Percentiles rank a stretch among this genome's conserved stretches.
Conservation (phyloP, 192 early-diverging fungal genomes). For the Backusella liffmaniae region DNA sequence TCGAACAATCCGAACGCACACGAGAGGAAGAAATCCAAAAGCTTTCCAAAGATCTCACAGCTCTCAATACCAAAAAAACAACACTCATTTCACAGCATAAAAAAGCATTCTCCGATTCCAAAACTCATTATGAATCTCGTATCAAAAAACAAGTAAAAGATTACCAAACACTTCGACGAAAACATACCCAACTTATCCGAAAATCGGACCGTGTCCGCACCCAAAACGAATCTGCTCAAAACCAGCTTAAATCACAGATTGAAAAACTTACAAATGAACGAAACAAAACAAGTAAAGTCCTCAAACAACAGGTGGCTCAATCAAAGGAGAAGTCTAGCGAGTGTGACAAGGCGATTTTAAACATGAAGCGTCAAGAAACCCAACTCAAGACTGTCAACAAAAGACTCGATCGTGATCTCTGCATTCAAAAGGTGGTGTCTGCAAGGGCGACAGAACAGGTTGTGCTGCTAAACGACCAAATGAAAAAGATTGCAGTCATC, state of each 20-base stretch:
- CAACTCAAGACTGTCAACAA: slow-evolving; percentile 6
- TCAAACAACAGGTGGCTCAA: slow-evolving; percentile 25
- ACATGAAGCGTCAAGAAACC: slow-evolving; percentile 11
- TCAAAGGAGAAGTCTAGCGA: slow-evolving; percentile 9
- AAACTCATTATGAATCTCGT: slow-evolving; percentile 13
- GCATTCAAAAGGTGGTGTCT: slow-evolving; percentile 6
- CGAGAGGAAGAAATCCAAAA: slow-evolving; percentile 1
- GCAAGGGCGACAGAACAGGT: slow-evolving; percentile 12
- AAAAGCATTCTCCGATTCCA: neutral
- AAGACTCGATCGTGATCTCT: slow-evolving; percentile 7
- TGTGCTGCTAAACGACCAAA: neutral
- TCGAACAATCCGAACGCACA: slow-evolving; percentile 10
- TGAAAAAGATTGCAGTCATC: slow-evolving; percentile 8
- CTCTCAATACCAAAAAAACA: neutral
- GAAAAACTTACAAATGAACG: slow-evolving; percentile 21
- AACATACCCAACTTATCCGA: slow-evolving; percentile 24
- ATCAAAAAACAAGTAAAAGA: slow-evolving; percentile 18
- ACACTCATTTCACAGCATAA: slow-evolving; percentile 8
- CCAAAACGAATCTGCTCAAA: slow-evolving; percentile 15
- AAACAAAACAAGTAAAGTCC: slow-evolving; percentile 13
- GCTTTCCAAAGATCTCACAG: slow-evolving; percentile 3
- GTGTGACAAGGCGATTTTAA: slow-evolving; percentile 13
- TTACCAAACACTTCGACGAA: slow-evolving; percentile 18
- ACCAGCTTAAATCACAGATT: slow-evolving; percentile 3
- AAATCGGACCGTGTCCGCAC: neutral